A percentile compares a stretch with the other conserved stretches of the same genome.
Conservation (phyloP, 768 basidiomycete species). For the Pseudohyphozyma bogoriensis region DNA sequence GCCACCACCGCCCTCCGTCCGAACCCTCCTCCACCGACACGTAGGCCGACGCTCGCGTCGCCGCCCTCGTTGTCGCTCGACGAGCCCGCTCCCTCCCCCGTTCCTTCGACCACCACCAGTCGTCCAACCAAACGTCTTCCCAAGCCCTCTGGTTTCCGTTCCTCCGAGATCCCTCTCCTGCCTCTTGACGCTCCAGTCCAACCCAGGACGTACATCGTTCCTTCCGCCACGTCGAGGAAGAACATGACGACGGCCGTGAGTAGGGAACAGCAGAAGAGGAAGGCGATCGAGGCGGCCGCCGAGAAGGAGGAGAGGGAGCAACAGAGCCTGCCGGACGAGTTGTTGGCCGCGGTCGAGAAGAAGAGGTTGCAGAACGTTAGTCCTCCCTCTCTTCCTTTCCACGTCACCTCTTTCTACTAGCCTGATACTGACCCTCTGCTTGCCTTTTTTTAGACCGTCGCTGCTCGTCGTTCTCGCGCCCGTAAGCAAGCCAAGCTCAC, state of each 20-base stretch:
- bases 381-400: too few species aligned
- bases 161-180: slow-evolving; percentile 38
- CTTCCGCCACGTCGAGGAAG: slow-evolving; percentile 69
- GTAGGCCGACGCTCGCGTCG: not conserved
- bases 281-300: not conserved
- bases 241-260: slow-evolving; percentile 37
- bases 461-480: slow-evolving; percentile 65
- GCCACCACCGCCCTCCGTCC: slow-evolving; percentile 38
- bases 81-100: not conserved
- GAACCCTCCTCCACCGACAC: slow-evolving; percentile 36
- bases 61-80: too few species aligned
- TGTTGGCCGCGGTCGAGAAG: slow-evolving; percentile 51
- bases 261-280: slow-evolving; percentile 23
- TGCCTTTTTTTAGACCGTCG: too few species aligned
- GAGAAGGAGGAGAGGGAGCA: not conserved
- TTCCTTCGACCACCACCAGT: not conserved
- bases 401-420: too few species aligned
- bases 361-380: slow-evolving; percentile 75
- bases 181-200: slow-evolving; percentile 71
- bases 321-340: slow-evolving; percentile 18
- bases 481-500: slow-evolving; percentile 49
- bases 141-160: slow-evolving; percentile 14
- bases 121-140: not conserved
- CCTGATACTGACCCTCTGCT: too few species aligned
- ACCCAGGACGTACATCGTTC: slow-evolving; percentile 57